Evolutionary conservation across 2,329 filamentous ascomycete species (phyloP).

Genomic region (Colletotrichum sansevieriae): DNA sequence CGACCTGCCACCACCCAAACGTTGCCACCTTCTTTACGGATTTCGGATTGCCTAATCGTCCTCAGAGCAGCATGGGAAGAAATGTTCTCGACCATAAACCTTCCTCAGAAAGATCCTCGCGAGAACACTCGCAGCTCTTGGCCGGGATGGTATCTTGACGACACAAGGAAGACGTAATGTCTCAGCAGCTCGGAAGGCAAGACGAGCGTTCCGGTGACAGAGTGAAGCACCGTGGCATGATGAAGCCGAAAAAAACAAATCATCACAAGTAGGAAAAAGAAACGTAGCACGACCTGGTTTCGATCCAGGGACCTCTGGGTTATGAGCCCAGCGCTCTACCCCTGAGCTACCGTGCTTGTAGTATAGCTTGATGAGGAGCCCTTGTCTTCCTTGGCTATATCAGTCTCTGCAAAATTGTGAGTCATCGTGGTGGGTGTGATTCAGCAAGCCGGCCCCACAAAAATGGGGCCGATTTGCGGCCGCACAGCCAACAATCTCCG

Average conservation of each 20-base stretch:
- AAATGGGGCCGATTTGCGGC: background rate
- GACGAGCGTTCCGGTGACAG: no score
- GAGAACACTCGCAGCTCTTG: no score
- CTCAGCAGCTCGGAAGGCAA: background rate
- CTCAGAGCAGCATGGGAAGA: no score
- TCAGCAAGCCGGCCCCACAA: background rate
- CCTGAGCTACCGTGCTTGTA: constrained; percentile 38
- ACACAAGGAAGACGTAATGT: background rate
- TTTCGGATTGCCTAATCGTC: no score
- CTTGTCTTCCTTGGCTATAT: rapidly evolving
- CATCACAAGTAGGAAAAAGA: background rate
- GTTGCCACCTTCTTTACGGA: no score
- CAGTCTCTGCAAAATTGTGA: background rate
- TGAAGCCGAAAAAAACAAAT: background rate
- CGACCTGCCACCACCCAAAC: no score
- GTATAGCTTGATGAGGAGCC: no score
- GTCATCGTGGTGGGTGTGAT: constrained; percentile 9
- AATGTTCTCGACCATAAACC: no score
- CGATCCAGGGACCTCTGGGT: constrained; percentile 42
- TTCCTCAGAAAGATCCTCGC: no score
- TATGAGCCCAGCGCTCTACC: constrained; percentile 43
- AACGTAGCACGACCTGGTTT: constrained; percentile 37
- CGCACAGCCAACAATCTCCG: constrained; percentile 27
- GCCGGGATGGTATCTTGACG: no score
- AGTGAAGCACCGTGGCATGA: background rate